Evolutionary conservation across 805 yeast species (phyloP).

Genomic region (Saccharomycopsis babjevae): DNA sequence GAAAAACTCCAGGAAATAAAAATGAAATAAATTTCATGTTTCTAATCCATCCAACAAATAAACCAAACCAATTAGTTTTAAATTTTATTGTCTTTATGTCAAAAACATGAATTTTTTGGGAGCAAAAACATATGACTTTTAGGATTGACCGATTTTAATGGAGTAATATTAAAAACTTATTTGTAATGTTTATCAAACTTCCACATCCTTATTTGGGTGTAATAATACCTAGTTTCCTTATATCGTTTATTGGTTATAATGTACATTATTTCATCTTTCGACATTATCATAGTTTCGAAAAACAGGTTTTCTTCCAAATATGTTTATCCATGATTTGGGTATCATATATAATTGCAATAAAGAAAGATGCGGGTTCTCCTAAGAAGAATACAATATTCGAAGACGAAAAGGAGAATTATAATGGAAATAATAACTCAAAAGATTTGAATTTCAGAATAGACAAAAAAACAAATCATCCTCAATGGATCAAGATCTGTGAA

Average conservation of each 20-base stretch:
- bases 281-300: constrained; percentile 29
- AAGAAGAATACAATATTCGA: constrained; percentile 31
- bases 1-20: too few species aligned
- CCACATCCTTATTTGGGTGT: constrained; percentile 17
- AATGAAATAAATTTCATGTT: too few species aligned
- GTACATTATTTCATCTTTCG: constrained; percentile 48
- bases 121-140: too few species aligned
- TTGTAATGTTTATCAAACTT: constrained; percentile 4
- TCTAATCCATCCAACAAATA: too few species aligned
- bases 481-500: constrained; percentile 33
- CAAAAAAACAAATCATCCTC: background rate
- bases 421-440: background rate
- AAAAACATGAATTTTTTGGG: too few species aligned
- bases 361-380: constrained; percentile 58
- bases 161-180: background rate
- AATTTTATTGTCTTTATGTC: too few species aligned
- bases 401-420: background rate
- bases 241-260: constrained; percentile 50
- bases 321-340: constrained; percentile 55
- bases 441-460: background rate
- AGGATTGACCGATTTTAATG: too few species aligned
- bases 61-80: too few species aligned
- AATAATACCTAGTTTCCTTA: constrained; percentile 52
- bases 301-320: constrained; percentile 39
- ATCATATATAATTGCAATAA: constrained; percentile 62